Evolutionary conservation across 306 rosid species (phyloP).

Genomic region (Vachellia collinsii): DNA sequence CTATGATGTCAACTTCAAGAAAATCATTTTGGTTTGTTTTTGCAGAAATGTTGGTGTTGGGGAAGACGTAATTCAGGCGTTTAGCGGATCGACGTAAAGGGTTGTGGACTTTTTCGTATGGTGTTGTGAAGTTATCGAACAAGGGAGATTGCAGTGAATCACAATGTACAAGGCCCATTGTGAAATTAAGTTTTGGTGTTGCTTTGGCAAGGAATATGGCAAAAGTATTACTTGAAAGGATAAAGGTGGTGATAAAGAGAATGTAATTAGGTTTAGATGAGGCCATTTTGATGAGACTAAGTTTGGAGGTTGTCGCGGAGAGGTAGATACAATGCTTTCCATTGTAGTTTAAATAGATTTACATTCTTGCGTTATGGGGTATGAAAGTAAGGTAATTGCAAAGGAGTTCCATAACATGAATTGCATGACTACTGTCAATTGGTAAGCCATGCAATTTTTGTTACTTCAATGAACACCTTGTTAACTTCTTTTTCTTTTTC

Average conservation of each 20-base stretch:
- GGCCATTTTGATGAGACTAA: not conserved
- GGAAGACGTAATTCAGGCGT: constrained; percentile 2
- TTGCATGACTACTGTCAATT: no score
- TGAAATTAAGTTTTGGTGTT: not conserved
- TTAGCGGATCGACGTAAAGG: constrained; percentile 37
- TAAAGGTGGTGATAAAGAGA: not conserved
- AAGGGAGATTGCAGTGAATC: constrained; percentile 52
- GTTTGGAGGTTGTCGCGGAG: no score
- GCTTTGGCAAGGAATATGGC: not conserved
- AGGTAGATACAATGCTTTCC: no score
- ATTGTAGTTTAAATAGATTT: no score
- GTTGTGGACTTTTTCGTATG: constrained; percentile 26
- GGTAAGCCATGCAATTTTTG: no score
- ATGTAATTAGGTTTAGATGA: not conserved
- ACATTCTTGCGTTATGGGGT: no score
- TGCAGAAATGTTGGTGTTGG: not conserved
- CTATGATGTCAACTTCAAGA: no score
- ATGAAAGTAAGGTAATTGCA: no score
- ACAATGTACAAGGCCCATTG: constrained; percentile 43
- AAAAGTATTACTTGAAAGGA: not conserved
- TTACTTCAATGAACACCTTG: no score
- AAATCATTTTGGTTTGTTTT: not conserved
- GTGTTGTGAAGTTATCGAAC: constrained; percentile 35
- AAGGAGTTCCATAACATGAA: no score
- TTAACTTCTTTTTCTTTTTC: no score